These are phyloP conservation scores for Alternaria atra DNA, from an alignment of 2,329 filamentous ascomycete species.

Conservation along the genomic window DNA sequence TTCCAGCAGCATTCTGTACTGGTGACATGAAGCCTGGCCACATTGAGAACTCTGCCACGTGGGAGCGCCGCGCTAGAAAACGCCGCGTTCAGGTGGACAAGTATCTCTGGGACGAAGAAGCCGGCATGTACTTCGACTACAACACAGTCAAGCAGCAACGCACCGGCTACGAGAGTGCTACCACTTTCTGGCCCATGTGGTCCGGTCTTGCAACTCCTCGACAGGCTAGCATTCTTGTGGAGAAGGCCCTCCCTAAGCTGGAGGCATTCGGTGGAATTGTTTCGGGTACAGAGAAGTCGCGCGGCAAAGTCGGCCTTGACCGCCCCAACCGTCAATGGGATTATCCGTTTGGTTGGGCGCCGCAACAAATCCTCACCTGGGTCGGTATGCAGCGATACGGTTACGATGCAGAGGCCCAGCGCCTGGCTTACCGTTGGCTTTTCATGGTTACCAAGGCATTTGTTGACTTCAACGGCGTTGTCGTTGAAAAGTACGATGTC, in stretches of 20 bases:
- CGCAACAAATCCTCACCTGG: conserved; percentile 98
- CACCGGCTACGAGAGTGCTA: conserved; percentile 86
- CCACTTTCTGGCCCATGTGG: conserved; percentile 98
- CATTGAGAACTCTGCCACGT: conserved; percentile 81
- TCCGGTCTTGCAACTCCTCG: conserved; percentile 84
- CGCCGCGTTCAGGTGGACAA: conserved; percentile 89
- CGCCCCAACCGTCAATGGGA: conserved; percentile 98
- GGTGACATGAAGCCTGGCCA: conserved; percentile 71
- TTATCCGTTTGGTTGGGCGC: conserved; percentile 97
- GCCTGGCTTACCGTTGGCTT: conserved; percentile 93
- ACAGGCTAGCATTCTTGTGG: conserved; percentile 85
- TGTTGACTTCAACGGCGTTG: conserved; percentile 97
- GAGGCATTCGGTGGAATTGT: conserved; percentile 88
- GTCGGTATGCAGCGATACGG: conserved; percentile 90
- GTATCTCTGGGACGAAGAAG: conserved; percentile 89
- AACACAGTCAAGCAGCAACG: conserved; percentile 83
- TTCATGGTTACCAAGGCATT: conserved; percentile 99
- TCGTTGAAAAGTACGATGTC: conserved; percentile 99
- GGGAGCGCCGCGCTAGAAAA: conserved; percentile 87
- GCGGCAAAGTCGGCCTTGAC: conserved; percentile 79
- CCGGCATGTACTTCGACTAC: conserved; percentile 98
- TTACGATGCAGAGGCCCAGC: conserved; percentile 87
- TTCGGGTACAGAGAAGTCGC: conserved; percentile 88
- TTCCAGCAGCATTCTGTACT: conserved; percentile 83
- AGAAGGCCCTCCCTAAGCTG: conserved; percentile 83